Conservation (phyloP, 208 protist species). For the Ichthyophonus hoferi region DNA sequence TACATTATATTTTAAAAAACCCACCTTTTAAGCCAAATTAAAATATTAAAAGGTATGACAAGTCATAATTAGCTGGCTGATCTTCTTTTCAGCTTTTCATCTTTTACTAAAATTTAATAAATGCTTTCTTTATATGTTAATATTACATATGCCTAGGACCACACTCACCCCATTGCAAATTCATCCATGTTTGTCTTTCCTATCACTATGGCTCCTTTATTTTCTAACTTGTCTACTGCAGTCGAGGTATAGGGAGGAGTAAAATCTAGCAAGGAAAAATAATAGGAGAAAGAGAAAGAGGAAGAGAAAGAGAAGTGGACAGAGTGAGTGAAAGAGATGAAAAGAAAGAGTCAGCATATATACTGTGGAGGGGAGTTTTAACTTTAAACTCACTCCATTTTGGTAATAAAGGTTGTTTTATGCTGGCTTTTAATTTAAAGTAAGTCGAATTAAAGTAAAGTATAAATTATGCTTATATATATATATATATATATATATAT, state of each 20-base stretch:
- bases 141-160: too few relatives aligned
- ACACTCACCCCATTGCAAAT: slow-evolving; percentile 43
- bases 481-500: neutral
- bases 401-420: too few relatives aligned
- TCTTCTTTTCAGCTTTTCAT: too few relatives aligned
- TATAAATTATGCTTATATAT: neutral
- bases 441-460: neutral
- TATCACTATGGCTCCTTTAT: slow-evolving; percentile 4
- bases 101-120: too few relatives aligned
- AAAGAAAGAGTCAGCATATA: neutral
- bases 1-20: too few relatives aligned
- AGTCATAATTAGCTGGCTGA: too few relatives aligned
- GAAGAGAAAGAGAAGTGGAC: neutral
- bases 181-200: slow-evolving; percentile 41
- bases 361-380: too few relatives aligned
- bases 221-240: neutral
- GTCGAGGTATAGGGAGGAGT: slow-evolving; percentile 16
- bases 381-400: neutral
- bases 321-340: neutral
- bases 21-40: too few relatives aligned
- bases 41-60: too few relatives aligned
- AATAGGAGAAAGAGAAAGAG: neutral
- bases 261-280: slow-evolving; percentile 23
- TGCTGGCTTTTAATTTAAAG: too few relatives aligned
- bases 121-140: too few relatives aligned